A percentile compares a stretch with the other conserved stretches of the same genome.
These are phyloP conservation scores for Colletotrichum theobromicola DNA, from an alignment of 2,329 filamentous ascomycete species.

Conservation along the genomic window DNA sequence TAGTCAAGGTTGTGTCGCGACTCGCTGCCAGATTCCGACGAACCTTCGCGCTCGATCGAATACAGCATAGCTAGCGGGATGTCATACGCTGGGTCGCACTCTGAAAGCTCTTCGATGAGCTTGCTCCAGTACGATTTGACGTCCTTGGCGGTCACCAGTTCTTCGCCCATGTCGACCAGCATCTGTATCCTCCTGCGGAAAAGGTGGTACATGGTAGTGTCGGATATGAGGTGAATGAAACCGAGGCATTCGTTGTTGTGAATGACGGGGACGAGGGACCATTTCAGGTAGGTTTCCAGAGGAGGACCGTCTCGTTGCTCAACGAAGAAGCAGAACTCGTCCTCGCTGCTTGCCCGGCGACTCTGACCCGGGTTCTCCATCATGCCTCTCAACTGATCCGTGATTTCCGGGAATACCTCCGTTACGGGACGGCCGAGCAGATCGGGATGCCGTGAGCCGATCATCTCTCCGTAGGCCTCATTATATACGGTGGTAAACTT, in stretches of 20 bases:
- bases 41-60: constrained; percentile 47
- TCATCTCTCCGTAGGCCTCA: constrained; percentile 67
- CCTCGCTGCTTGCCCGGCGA: constrained; percentile 39
- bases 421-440: constrained; percentile 66
- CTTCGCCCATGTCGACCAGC: constrained; percentile 53
- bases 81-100: constrained; percentile 50
- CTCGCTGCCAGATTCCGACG: constrained; percentile 27
- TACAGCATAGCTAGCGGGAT: constrained; percentile 58
- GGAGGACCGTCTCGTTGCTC: constrained; percentile 43
- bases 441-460: constrained; percentile 67
- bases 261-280: constrained; percentile 51
- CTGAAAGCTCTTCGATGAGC: constrained; percentile 47
- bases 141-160: constrained; percentile 45
- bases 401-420: constrained; percentile 55
- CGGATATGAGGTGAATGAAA: constrained; percentile 52
- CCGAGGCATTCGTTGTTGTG: constrained; percentile 47
- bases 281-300: constrained; percentile 54
- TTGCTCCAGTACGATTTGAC: constrained; percentile 54
- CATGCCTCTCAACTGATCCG: constrained; percentile 50
- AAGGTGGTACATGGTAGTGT: constrained; percentile 51
- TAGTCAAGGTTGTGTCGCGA: constrained; percentile 34
- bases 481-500: constrained; percentile 71
- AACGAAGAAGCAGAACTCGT: constrained; percentile 52
- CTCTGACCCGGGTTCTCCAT: constrained; percentile 37
- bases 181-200: constrained; percentile 56